These are phyloP conservation scores for Penicillium sp. DNA, from an alignment of 2,329 filamentous ascomycete species.

Conservation along the genomic window DNA sequence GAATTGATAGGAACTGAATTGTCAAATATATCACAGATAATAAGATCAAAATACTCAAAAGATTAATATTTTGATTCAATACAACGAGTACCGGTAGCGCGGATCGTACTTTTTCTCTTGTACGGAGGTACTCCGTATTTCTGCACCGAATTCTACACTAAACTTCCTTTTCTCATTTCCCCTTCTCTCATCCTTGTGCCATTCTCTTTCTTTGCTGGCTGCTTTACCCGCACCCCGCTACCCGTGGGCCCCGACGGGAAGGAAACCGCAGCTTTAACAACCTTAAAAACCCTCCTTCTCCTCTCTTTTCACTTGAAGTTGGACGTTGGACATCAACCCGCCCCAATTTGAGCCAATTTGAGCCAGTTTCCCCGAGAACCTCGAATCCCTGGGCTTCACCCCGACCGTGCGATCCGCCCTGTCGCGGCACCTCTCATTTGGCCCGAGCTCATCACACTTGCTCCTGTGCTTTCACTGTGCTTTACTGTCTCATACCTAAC, in stretches of 20 bases:
- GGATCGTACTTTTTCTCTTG: slow-evolving; percentile 2
- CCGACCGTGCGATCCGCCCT: background rate
- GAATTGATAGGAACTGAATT: background rate
- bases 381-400: background rate
- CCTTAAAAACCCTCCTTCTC: background rate
- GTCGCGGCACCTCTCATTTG: background rate
- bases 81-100: background rate
- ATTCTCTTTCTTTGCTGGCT: background rate
- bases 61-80: background rate
- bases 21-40: background rate
- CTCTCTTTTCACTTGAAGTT: background rate
- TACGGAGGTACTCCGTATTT: background rate
- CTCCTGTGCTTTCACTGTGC: background rate
- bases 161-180: slow-evolving; percentile 1
- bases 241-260: background rate
- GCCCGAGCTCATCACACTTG: background rate
- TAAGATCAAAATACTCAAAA: background rate
- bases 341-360: too few species aligned
- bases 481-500: background rate
- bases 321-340: background rate
- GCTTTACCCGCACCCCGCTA: background rate
- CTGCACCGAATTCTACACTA: background rate
- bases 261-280: background rate
- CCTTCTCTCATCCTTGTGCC: slow-evolving; percentile 1
- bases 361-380: background rate